Evolutionary conservation across 2,329 filamentous ascomycete genomes (phyloP).

Genomic region (Eurotiales sp.): DNA sequence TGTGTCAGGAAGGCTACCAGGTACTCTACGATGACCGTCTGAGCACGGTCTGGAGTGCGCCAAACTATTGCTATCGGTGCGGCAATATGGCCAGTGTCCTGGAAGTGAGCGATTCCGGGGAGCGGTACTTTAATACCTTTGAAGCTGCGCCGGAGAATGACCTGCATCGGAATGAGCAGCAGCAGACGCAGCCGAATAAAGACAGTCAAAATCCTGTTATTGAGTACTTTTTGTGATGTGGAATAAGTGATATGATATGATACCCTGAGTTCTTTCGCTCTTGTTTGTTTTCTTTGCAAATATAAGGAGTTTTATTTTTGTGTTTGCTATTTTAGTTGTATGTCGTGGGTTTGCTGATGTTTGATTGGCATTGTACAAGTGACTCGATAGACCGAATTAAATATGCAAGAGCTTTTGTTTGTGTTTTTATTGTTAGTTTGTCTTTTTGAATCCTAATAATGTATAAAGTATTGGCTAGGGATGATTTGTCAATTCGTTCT

Average conservation of each 20-base stretch:
- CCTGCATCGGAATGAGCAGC: slow-evolving; percentile 72
- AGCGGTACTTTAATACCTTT: slow-evolving; percentile 96
- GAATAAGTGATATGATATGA: slow-evolving; percentile 16
- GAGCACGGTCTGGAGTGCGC: slow-evolving; percentile 96
- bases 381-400: slow-evolving; percentile 1
- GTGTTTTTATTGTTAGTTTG: too few relatives aligned
- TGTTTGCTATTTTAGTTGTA: too few relatives aligned
- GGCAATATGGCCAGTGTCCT: slow-evolving; percentile 96
- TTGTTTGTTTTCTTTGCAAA: slow-evolving; percentile 7
- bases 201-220: slow-evolving; percentile 68
- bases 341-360: not conserved
- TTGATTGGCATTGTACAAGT: not conserved
- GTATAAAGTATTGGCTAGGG: not conserved
- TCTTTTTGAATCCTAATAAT: not conserved
- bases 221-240: slow-evolving; percentile 66
- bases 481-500: too few relatives aligned
- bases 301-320: slow-evolving; percentile 11
- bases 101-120: slow-evolving; percentile 89
- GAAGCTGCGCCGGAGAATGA: slow-evolving; percentile 93
- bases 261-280: slow-evolving; percentile 16
- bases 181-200: slow-evolving; percentile 65
- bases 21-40: slow-evolving; percentile 91
- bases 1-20: slow-evolving; percentile 97
- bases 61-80: slow-evolving; percentile 92
- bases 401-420: slow-evolving; percentile 1